phyloP scores from a whole-genome alignment of 2,329 filamentous ascomycete genomes.

The Colletotrichum brevisporum region DNA sequence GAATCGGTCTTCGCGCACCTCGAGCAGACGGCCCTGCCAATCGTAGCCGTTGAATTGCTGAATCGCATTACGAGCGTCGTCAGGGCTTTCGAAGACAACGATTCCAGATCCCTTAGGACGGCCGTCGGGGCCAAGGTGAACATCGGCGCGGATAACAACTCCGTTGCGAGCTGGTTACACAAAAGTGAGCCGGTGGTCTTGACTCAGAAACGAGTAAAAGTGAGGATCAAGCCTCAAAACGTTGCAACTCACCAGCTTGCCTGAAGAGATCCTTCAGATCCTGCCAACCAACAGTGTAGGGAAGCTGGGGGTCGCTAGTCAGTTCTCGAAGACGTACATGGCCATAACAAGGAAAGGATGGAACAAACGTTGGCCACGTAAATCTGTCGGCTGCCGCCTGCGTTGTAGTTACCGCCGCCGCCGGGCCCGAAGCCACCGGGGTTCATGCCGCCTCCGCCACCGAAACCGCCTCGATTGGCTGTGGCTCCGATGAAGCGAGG shows the following conservation, averaged over 20 bases:
- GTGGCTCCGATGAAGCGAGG: conserved; percentile 91
- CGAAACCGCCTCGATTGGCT: conserved; percentile 73
- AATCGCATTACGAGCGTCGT: conserved; percentile 96
- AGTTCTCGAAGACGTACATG: conserved; percentile 44
- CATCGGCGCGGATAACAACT: conserved; percentile 92
- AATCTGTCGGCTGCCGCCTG: conserved; percentile 84
- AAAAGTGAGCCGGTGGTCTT: conserved; percentile 21
- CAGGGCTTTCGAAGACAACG: conserved; percentile 93
- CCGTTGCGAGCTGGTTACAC: conserved; percentile 69
- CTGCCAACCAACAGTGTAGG: conserved; percentile 98
- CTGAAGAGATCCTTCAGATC: conserved; percentile 99
- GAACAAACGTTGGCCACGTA: conserved; percentile 97
- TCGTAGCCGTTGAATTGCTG: conserved; percentile 99
- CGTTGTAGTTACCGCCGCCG: conserved; percentile 63
- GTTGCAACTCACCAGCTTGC: conserved; percentile 85
- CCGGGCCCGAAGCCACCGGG: conserved; percentile 55
- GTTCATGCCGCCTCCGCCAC: conserved; percentile 69
- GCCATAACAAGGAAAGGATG: conserved; percentile 47
- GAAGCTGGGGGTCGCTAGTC: conserved; percentile 74
- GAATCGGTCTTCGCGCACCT: conserved; percentile 97
- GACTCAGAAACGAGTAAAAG: background rate
- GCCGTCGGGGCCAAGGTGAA: conserved; percentile 91
- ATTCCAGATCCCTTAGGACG: conserved; percentile 97
- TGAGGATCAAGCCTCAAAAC: background rate
- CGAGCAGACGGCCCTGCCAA: conserved; percentile 93